These are phyloP conservation scores for Mycena sanguinolenta DNA, from an alignment of 768 basidiomycete species.

Conservation along the genomic window DNA sequence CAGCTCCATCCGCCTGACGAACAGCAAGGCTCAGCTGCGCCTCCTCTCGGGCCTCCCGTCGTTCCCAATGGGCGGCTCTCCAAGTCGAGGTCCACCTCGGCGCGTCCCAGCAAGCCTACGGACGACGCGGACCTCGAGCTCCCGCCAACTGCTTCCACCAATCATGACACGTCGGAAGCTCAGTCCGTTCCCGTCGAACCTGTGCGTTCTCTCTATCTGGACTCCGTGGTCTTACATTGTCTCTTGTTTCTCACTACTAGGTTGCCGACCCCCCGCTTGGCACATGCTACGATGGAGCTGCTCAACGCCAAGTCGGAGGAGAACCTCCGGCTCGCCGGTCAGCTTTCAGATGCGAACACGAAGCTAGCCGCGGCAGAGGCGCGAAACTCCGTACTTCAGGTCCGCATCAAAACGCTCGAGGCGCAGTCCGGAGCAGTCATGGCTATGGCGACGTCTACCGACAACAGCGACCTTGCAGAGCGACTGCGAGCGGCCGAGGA, in stretches of 20 bases:
- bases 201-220: slow-evolving; percentile 3
- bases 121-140: slow-evolving; percentile 37
- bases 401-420: slow-evolving; percentile 40
- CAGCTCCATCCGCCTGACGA: slow-evolving; percentile 11
- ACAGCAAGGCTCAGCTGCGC: background rate
- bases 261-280: slow-evolving; percentile 47
- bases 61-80: slow-evolving; percentile 27
- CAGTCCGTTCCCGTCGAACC: slow-evolving; percentile 8
- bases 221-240: background rate
- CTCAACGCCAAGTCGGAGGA: slow-evolving; percentile 68
- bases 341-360: slow-evolving; percentile 41
- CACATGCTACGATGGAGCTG: slow-evolving; percentile 56
- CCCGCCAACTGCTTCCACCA: slow-evolving; percentile 43
- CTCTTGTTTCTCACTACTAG: background rate
- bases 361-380: slow-evolving; percentile 39
- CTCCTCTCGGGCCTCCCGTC: background rate
- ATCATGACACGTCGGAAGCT: slow-evolving; percentile 28
- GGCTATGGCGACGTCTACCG: slow-evolving; percentile 19
- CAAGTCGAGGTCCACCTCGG: slow-evolving; percentile 34
- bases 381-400: slow-evolving; percentile 41
- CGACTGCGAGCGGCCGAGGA: slow-evolving; percentile 1
- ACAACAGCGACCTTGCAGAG: slow-evolving; percentile 32
- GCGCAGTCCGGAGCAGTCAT: slow-evolving; percentile 28
- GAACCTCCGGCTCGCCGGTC: slow-evolving; percentile 54
- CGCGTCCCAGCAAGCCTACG: slow-evolving; percentile 7